Base-by-base conservation (phyloP, 257 asterid genomes). In the Rauvolfia tetraphylla region DNA sequence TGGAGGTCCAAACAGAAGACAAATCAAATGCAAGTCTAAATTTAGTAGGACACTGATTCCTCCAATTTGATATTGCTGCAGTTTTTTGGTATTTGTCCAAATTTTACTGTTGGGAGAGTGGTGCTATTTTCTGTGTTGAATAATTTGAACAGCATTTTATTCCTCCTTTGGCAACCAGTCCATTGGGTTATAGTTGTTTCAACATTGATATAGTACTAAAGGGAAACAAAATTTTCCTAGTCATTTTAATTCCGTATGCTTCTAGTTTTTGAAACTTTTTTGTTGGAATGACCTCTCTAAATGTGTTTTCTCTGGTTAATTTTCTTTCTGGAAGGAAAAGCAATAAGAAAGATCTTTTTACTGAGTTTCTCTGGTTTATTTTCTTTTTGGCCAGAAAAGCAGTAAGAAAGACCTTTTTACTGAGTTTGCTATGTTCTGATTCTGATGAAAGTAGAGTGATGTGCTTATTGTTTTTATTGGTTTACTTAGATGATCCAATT, bases 401-500 rank as follows among this genome's bases (percentile, higher is more conserved):
- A 46, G 6, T 29, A 46, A 46, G 7, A 27, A 39, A 27, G 15
- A 15, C 5, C 22, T 15, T 39, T 63, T 58, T 73, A 4, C 11
- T 56, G 54, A 38, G 49, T 48, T 59, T 25, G 3, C 23, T 4
- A 20, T 49, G 29, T 27, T 44, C 49, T 46, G 27, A 58, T 69
- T 67, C 49, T 11, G 46, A 27, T 39, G 39, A 62, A 48, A 56
- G 23, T 74, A 69, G 62, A 72, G 79, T 54, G 53, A 75, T 54
- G 39, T 49, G 27, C 62, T 44, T 73, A 68, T 27, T 70, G 79
- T 71, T 38, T 53, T 36, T 3, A 41, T 79, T 66, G 73, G 80
- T 57, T 42, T 42, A 53, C 66, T 78, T 81, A 88, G 92, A 83
- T 67, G 84, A 88, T 76, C 92, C 92, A 65, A 75, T 85, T 72